Percentiles rank a stretch among this genome's conserved stretches.
Conservation (phyloP, 2,329 filamentous ascomycete species). For the Saccharata proteae region DNA sequence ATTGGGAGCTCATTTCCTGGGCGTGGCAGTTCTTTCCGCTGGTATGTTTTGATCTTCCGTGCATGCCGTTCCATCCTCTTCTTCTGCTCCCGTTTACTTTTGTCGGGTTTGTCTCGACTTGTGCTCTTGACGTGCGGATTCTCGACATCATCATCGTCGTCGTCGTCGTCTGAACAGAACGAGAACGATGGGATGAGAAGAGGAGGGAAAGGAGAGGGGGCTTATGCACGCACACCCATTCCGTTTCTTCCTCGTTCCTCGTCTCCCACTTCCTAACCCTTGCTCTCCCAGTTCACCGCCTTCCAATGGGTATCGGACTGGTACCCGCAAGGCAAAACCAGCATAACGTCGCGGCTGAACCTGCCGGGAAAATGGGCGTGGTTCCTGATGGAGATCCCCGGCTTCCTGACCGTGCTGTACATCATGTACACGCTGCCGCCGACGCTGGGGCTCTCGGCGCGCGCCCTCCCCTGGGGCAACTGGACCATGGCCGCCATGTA, state of each 20-base stretch:
- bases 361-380: slow-evolving; percentile 81
- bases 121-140: too few relatives aligned
- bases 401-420: slow-evolving; percentile 67
- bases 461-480: slow-evolving; percentile 61
- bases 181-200: too few relatives aligned
- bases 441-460: slow-evolving; percentile 41
- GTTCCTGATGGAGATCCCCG: slow-evolving; percentile 77
- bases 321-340: slow-evolving; percentile 92
- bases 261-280: too few relatives aligned
- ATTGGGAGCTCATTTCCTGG: slow-evolving; percentile 34
- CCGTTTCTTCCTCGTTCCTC: too few relatives aligned
- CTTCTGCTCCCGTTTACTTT: too few relatives aligned
- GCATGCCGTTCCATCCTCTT: too few relatives aligned
- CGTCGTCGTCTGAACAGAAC: too few relatives aligned
- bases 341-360: slow-evolving; percentile 61
- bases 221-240: too few relatives aligned
- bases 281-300: slow-evolving; percentile 49
- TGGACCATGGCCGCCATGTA: slow-evolving; percentile 63
- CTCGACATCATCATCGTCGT: too few relatives aligned
- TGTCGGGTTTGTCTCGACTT: too few relatives aligned
- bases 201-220: too few relatives aligned
- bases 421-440: slow-evolving; percentile 57
- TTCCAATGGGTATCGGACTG: slow-evolving; percentile 63
- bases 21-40: slow-evolving; percentile 40
- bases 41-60: too few relatives aligned